phyloP scores from a whole-genome alignment of 2,329 filamentous ascomycete genomes.

The Fusarium papillatum region DNA sequence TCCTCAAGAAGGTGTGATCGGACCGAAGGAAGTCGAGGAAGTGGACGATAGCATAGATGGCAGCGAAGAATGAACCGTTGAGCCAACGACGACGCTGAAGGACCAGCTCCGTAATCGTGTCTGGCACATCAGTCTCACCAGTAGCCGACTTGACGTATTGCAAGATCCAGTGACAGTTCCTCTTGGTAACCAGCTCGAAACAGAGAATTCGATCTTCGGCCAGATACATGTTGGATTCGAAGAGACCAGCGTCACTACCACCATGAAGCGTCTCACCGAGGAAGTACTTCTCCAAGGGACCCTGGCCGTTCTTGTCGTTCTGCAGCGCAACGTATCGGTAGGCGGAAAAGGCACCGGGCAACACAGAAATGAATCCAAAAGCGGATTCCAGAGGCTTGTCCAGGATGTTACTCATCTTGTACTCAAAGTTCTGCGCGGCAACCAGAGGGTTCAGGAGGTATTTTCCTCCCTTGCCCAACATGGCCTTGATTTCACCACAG shows the following conservation, averaged over 20 bases:
- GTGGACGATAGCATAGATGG: constrained; percentile 94
- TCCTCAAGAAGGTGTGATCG: constrained; percentile 88
- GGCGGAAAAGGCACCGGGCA: constrained; percentile 98
- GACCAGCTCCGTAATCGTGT: constrained; percentile 94
- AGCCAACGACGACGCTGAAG: constrained; percentile 96
- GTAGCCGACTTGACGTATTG: constrained; percentile 99
- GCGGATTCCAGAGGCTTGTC: constrained; percentile 98
- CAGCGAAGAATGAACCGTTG: constrained; percentile 98
- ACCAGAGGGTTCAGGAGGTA: constrained; percentile 94
- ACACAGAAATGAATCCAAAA: constrained; percentile 97
- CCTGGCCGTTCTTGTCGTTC: constrained; percentile 95
- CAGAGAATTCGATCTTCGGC: constrained; percentile 99
- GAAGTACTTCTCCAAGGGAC: constrained; percentile 97
- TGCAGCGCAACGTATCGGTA: constrained; percentile 96
- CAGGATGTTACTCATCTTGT: constrained; percentile 99
- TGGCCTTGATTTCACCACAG: constrained; percentile 99
- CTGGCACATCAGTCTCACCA: constrained; percentile 97
- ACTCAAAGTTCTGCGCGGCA: constrained; percentile 98
- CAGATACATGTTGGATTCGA: constrained; percentile 99
- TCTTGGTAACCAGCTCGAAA: constrained; percentile 97
- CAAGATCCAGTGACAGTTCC: constrained; percentile 97
- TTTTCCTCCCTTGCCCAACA: constrained; percentile 87
- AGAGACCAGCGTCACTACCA: constrained; percentile 92
- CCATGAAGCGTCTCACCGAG: constrained; percentile 96
- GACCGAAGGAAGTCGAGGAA: constrained; percentile 97